These are phyloP conservation scores for Populus trichocarpa DNA, from an alignment of 441 rosid species.

Conservation along the genomic window DNA sequence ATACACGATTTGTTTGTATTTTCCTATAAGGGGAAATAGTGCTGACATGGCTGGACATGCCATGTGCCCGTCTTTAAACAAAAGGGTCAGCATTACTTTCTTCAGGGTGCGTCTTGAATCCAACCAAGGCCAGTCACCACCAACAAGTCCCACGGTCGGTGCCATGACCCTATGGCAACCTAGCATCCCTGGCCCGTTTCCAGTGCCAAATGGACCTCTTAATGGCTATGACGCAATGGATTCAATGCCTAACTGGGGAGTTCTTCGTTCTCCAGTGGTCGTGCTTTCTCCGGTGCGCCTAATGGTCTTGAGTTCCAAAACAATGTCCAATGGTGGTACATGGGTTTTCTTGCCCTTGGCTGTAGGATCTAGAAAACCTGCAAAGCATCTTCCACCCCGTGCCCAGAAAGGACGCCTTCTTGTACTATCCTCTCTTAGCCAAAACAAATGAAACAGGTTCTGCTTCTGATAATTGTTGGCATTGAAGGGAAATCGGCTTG, in stretches of 20 bases:
- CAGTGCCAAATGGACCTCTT: constrained; percentile 44
- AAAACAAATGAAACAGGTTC: constrained; percentile 42
- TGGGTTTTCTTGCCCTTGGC: constrained; percentile 96
- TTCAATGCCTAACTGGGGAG: constrained; percentile 60
- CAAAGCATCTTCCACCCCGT: constrained; percentile 89
- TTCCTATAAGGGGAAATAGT: constrained; percentile 45
- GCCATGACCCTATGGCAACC: constrained; percentile 78
- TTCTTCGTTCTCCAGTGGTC: constrained; percentile 57
- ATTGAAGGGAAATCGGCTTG: constrained; percentile 26
- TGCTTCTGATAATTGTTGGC: constrained; percentile 38
- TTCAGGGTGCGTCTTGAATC: constrained; percentile 69
- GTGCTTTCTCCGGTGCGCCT: constrained; percentile 70
- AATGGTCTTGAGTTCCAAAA: constrained; percentile 49
- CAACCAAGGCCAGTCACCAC: constrained; percentile 58
- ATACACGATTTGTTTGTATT: too few relatives aligned
- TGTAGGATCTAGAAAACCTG: constrained; percentile 54
- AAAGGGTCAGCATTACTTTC: constrained; percentile 80
- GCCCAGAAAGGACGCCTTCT: constrained; percentile 62
- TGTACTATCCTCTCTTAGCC: constrained; percentile 36
- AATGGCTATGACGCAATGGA: constrained; percentile 53
- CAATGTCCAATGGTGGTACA: constrained; percentile 64
- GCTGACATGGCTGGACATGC: constrained; percentile 87
- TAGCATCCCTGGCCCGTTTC: constrained; percentile 38
- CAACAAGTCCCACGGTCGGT: constrained; percentile 47
- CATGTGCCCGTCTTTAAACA: constrained; percentile 73